phyloP scores from a whole-genome alignment of 192 early-diverging fungal genomes.

The Pecoramyces ruminantium region DNA sequence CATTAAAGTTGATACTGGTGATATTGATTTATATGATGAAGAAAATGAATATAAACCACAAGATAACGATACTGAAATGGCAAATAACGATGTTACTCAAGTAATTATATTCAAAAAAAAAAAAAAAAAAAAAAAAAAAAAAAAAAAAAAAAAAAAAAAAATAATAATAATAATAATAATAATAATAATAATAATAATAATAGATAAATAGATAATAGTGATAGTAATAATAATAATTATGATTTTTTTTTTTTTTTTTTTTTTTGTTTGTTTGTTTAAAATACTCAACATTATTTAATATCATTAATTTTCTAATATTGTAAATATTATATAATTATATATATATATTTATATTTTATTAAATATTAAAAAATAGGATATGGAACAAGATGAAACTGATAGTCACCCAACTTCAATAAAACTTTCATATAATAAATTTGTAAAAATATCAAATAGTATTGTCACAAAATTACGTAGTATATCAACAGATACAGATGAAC shows the following conservation, averaged over 20 bases:
- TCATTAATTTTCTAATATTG: no score
- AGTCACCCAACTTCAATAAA: background rate
- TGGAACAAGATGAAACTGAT: background rate
- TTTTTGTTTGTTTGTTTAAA: no score
- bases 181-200: no score
- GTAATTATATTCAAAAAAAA: background rate
- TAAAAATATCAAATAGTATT: background rate
- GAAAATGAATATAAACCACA: conserved; percentile 7
- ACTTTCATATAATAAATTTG: background rate
- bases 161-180: no score
- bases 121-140: no score
- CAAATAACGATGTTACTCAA: conserved; percentile 7
- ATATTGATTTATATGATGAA: conserved; percentile 42
- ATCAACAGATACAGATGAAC: background rate
- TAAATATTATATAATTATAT: no score
- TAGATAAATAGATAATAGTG: no score
- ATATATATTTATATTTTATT: no score
- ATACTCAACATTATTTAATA: no score
- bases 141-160: no score
- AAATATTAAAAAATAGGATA: background rate
- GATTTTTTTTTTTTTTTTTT: no score
- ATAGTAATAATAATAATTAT: no score
- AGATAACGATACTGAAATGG: conserved; percentile 10
- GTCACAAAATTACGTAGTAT: background rate
- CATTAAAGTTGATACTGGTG: conserved; percentile 64